phyloP scores from a whole-genome alignment of 2,329 filamentous ascomycete genomes.

The Bimuria novae-zelandiae region DNA sequence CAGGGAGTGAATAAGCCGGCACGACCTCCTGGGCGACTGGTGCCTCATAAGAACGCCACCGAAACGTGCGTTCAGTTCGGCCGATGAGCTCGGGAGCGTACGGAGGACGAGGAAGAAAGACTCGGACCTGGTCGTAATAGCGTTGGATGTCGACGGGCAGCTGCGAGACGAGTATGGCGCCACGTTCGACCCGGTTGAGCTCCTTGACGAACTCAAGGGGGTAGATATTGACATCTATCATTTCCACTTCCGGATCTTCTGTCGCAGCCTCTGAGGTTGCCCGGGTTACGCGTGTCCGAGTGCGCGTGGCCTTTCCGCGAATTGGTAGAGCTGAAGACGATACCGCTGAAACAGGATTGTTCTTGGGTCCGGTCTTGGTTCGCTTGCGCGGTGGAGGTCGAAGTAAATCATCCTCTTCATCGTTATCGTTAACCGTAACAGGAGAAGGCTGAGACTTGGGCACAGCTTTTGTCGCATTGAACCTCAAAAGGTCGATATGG shows the following conservation, averaged over 20 bases:
- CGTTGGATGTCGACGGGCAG: background rate
- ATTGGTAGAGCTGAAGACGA: no score
- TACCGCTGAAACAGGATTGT: no score
- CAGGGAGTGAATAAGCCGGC: background rate
- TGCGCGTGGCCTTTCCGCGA: no score
- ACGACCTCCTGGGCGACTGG: background rate
- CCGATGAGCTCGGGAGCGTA: background rate
- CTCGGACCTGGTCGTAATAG: background rate
- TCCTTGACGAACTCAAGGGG: background rate
- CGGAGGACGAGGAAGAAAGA: background rate
- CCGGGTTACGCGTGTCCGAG: no score
- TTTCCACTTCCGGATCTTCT: background rate
- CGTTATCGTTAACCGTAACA: background rate
- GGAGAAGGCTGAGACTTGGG: background rate
- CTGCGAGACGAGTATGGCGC: background rate
- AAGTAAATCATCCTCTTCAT: no score
- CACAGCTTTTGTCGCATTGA: background rate
- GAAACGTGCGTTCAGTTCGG: no score
- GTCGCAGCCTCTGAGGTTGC: background rate
- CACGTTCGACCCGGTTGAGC: background rate
- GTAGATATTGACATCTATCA: background rate
- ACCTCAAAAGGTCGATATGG: background rate
- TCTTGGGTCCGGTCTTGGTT: no score
- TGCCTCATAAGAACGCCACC: background rate
- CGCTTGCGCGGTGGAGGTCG: no score